phyloP scores from a whole-genome alignment of 2,329 filamentous ascomycete genomes.

The Dothiorella sarmentorum region DNA sequence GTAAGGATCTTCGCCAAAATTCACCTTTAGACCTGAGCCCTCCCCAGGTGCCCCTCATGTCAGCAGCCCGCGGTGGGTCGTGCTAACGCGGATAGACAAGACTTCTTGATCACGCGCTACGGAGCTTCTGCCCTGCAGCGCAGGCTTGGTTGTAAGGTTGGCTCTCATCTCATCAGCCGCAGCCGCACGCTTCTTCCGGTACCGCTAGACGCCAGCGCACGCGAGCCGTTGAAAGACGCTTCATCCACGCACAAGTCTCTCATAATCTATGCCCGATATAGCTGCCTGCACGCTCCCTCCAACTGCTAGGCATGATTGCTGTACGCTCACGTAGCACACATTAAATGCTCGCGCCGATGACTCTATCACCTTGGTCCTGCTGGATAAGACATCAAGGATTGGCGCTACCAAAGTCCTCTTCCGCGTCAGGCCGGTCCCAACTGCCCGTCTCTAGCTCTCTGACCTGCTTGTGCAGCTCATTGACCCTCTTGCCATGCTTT shows the following conservation, averaged over 20 bases:
- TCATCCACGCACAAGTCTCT: not conserved
- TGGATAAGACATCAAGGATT: slow-evolving; percentile 1
- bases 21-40: not conserved
- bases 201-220: not conserved
- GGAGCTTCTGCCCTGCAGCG: slow-evolving; percentile 2
- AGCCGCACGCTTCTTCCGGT: not conserved
- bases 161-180: slow-evolving; percentile 2
- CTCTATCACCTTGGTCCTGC: not conserved
- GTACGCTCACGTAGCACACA: not conserved
- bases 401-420: slow-evolving; percentile 59
- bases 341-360: not conserved
- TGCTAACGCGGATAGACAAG: slow-evolving; percentile 10
- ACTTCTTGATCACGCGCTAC: slow-evolving; percentile 17
- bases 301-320: not conserved
- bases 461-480: slow-evolving; percentile 56
- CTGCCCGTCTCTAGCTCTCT: slow-evolving; percentile 64
- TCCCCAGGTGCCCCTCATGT: not conserved
- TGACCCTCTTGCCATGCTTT: slow-evolving; percentile 53
- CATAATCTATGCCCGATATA: slow-evolving; percentile 11
- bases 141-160: not conserved
- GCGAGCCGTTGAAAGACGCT: not conserved
- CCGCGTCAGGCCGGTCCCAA: slow-evolving; percentile 69
- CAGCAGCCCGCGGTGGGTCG: not conserved
- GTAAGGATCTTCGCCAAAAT: slow-evolving; percentile 9
- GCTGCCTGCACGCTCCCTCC: not conserved